phyloP scores from a whole-genome alignment of 345 rosid species.

The Populus alba region DNA sequence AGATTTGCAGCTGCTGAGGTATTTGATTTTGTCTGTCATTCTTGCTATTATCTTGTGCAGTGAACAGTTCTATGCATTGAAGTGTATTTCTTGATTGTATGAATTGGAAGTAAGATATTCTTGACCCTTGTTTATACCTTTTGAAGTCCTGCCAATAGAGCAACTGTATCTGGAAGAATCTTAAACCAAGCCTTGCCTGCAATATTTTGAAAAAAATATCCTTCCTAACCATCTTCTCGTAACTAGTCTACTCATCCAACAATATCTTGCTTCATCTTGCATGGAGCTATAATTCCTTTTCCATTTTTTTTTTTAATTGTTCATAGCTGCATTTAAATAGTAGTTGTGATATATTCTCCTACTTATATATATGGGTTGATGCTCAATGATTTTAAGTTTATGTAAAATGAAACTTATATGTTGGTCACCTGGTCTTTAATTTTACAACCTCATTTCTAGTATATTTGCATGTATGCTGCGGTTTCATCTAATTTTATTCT shows the following conservation, averaged over 20 bases:
- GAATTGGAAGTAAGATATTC: neutral
- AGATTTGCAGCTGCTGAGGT: constrained; percentile 99
- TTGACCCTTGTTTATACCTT: neutral
- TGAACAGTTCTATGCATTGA: too few relatives aligned
- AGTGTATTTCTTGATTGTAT: neutral
- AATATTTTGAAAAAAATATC: neutral
- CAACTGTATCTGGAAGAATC: neutral
- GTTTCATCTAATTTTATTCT: neutral
- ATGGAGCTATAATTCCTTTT: neutral
- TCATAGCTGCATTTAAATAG: neutral
- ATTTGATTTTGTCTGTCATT: constrained; percentile 5
- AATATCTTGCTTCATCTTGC: neutral
- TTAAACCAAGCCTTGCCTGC: neutral
- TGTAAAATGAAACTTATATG: neutral
- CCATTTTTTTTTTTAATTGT: neutral
- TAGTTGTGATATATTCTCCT: neutral
- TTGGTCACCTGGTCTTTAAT: neutral
- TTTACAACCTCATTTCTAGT: neutral
- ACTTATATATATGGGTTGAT: neutral
- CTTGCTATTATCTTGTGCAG: neutral
- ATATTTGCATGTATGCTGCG: neutral
- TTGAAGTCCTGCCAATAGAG: neutral
- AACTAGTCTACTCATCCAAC: neutral
- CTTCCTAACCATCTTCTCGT: neutral
- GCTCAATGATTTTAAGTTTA: neutral